phyloP scores from a whole-genome alignment of 169 alveolate genomes.

The Plasmodium vinckei region DNA sequence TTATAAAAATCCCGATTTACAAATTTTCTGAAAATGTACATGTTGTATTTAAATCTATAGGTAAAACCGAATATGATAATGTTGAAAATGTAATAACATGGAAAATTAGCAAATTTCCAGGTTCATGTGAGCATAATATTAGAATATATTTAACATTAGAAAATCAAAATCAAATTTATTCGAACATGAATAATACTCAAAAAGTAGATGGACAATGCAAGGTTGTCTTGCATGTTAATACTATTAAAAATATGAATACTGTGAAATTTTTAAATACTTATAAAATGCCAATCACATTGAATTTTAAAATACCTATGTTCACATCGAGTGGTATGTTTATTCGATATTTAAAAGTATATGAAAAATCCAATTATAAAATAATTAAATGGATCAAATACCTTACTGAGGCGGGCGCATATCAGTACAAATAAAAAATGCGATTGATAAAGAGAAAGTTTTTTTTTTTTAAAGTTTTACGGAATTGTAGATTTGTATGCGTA shows the following conservation, averaged over 20 bases:
- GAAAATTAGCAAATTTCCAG: slow-evolving; percentile 53
- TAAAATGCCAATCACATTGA: slow-evolving; percentile 78
- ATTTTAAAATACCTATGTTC: slow-evolving; percentile 82
- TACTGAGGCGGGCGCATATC: slow-evolving; percentile 65
- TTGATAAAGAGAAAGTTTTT: too few species aligned
- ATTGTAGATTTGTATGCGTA: too few species aligned
- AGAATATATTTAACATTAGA: slow-evolving; percentile 58
- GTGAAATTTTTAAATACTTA: slow-evolving; percentile 63
- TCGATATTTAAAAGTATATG: slow-evolving; percentile 55
- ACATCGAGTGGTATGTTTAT: slow-evolving; percentile 73
- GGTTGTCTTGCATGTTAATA: slow-evolving; percentile 62
- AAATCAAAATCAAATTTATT: slow-evolving; percentile 70
- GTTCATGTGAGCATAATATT: slow-evolving; percentile 51
- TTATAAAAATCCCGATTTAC: slow-evolving; percentile 60
- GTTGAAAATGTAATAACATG: slow-evolving; percentile 53
- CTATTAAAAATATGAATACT: slow-evolving; percentile 63
- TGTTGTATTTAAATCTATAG: slow-evolving; percentile 45
- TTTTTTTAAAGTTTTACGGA: too few species aligned
- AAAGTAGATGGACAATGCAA: slow-evolving; percentile 50
- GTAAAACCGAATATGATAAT: slow-evolving; percentile 62
- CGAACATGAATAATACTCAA: slow-evolving; percentile 67
- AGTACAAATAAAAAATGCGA: slow-evolving; percentile 19
- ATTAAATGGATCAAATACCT: slow-evolving; percentile 66
- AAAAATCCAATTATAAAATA: slow-evolving; percentile 64
- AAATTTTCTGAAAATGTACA: slow-evolving; percentile 67